These are phyloP conservation scores for Ormosia semicastrata DNA, from an alignment of 306 rosid species.

Conservation along the genomic window DNA sequence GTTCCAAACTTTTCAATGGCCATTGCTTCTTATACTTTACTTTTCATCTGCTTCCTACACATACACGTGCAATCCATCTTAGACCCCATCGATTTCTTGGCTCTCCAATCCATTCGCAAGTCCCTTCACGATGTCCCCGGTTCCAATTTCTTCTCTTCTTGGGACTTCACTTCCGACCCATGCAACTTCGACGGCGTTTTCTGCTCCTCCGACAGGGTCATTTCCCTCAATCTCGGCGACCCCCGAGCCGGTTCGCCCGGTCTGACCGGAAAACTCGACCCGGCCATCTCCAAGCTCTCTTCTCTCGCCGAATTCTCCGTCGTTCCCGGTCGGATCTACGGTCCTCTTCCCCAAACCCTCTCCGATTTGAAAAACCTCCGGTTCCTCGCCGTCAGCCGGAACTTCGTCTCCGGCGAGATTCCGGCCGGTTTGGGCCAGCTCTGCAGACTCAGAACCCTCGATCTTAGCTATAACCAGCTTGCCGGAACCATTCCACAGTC, in stretches of 20 bases:
- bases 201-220: constrained; percentile 62
- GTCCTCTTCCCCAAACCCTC: constrained; percentile 59
- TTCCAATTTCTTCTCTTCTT: constrained; percentile 69
- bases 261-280: constrained; percentile 69
- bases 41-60: constrained; percentile 37
- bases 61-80: constrained; percentile 43
- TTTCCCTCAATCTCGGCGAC: constrained; percentile 88
- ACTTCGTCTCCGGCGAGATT: constrained; percentile 79
- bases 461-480: constrained; percentile 83
- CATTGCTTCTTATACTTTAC: constrained; percentile 18
- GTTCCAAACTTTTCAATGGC: background rate
- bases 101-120: constrained; percentile 78
- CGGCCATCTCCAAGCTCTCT: constrained; percentile 64
- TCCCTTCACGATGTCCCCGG: constrained; percentile 76
- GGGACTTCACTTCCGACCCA: constrained; percentile 97
- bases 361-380: constrained; percentile 62
- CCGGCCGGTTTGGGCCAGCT: constrained; percentile 52
- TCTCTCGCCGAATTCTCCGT: constrained; percentile 72
- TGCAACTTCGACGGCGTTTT: constrained; percentile 83
- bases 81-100: constrained; percentile 80
- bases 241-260: constrained; percentile 88
- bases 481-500: constrained; percentile 65
- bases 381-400: constrained; percentile 82
- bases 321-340: constrained; percentile 79
- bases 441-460: constrained; percentile 62